Base-by-base conservation (phyloP, 176 grass and related monocot genomes). In the Leersia perrieri region DNA sequence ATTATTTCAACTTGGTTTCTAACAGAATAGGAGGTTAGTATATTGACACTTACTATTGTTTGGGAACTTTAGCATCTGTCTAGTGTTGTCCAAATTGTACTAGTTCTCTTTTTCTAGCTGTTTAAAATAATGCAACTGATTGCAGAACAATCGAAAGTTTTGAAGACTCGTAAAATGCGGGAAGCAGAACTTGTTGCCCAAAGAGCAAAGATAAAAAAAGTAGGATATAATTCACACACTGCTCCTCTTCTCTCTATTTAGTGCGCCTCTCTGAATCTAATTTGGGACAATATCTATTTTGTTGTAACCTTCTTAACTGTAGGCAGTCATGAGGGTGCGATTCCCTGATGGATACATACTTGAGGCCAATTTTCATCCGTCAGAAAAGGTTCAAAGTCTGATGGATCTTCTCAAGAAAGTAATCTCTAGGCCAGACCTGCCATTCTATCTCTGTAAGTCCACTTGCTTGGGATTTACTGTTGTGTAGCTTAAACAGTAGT, bases 371-470 rank as follows among this genome's bases (percentile, higher is more conserved):
- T 95, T 99, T 88, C 82, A 85, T 82, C 82, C 96, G 53, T 88
- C 96, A 72, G 92, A 87, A 42, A 88, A 73, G 27, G 85, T 99
- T 86, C 80, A 90, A 85, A 79, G 72, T 93, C 78, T 99, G 67
- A 68, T 99, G 77, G 89, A 93, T 82, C 79, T 99, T 57, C 91
- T 99, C 18, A 69, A 33, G 79, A 99, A 93, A 99, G 89, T 91
- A 79, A 80, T 95, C 68, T 89, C 90, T 88, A 92, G 89, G 66
- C 90, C 90, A 69, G 93, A 95, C 72, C 38, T 99, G 51, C 96
- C 96, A 74, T 99, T 99, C 72, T 99, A 93, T 90, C 88, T 99
- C 75, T 99, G 93, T 99, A 88, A 95, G 96, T 81, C 70, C 57
- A 39, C 77, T 60, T 60, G 35, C n/a, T 58, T 64, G 29, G 58